Evolutionary conservation across 306 rosid genomes (phyloP).

Genomic region (Medicago ruthenica): DNA sequence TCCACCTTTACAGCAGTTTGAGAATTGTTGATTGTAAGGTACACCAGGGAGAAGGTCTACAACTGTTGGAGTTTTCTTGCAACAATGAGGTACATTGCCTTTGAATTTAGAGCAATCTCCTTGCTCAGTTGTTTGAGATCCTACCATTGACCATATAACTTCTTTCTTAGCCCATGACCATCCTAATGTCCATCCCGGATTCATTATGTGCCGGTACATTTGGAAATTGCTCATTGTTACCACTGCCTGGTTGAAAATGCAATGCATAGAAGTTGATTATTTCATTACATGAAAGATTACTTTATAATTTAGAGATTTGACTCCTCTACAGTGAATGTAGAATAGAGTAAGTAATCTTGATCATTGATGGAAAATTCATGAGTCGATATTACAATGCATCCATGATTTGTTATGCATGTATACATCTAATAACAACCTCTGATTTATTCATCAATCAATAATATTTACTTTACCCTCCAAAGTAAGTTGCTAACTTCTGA

Average conservation of each 20-base stretch:
- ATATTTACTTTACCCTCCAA: not conserved
- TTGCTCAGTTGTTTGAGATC: slow-evolving; percentile 91
- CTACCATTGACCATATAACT: slow-evolving; percentile 87
- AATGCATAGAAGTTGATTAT: not conserved
- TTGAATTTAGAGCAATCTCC: slow-evolving; percentile 96
- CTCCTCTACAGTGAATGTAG: too few species aligned
- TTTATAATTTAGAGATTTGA: not conserved
- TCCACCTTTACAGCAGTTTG: slow-evolving; percentile 94
- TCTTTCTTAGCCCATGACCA: slow-evolving; percentile 98
- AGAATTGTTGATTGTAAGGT: slow-evolving; percentile 90
- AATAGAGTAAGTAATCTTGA: not conserved
- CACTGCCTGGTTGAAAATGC: slow-evolving; percentile 55
- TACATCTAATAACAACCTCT: not conserved
- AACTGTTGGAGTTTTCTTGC: slow-evolving; percentile 84
- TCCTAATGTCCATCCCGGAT: slow-evolving; percentile 85
- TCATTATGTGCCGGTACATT: slow-evolving; percentile 84
- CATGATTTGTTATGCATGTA: not conserved
- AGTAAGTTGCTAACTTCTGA: not conserved
- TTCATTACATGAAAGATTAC: slow-evolving; percentile 1
- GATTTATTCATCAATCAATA: not conserved
- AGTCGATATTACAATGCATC: not conserved
- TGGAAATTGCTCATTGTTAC: slow-evolving; percentile 89
- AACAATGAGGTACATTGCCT: slow-evolving; percentile 87
- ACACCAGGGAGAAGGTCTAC: slow-evolving; percentile 94
- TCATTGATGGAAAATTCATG: not conserved